Evolutionary conservation across 1,284 basidiomycete genomes (phyloP).

Genomic region (Naganishia albida): DNA sequence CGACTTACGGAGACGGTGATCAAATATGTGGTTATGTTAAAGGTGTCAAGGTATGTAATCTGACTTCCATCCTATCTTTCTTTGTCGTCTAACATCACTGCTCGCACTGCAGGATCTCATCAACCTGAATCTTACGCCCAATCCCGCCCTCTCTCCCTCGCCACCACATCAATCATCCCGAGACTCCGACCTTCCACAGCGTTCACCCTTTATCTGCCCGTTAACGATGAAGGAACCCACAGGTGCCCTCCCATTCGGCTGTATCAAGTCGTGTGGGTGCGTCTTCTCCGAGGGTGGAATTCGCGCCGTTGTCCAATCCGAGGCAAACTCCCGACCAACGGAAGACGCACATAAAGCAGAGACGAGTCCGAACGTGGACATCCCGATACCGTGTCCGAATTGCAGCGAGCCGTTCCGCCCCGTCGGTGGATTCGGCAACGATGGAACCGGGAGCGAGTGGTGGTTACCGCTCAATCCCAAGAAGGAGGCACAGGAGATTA

Average conservation of each 20-base stretch:
- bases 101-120: conserved; percentile 69
- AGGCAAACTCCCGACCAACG: conserved; percentile 11
- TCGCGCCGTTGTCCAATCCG: conserved; percentile 58
- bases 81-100: background rate
- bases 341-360: conserved; percentile 25
- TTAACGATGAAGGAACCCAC: conserved; percentile 91
- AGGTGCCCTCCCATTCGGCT: conserved; percentile 81
- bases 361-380: conserved; percentile 25
- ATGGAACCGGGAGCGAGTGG: conserved; percentile 18
- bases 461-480: conserved; percentile 49
- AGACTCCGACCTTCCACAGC: conserved; percentile 56
- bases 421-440: conserved; percentile 19
- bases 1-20: conserved; percentile 71
- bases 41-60: conserved; percentile 73
- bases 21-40: conserved; percentile 83
- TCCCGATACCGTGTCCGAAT: conserved; percentile 49
- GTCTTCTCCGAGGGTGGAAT: conserved; percentile 77
- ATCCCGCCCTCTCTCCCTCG: conserved; percentile 57
- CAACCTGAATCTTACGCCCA: conserved; percentile 73
- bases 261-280: conserved; percentile 82
- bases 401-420: conserved; percentile 49
- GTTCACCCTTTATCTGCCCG: conserved; percentile 78
- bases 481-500: conserved; percentile 44
- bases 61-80: background rate
- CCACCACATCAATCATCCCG: conserved; percentile 41